Evolutionary conservation across 2,329 filamentous ascomycete species (phyloP).

Genomic region (Calonectria naviculata): DNA sequence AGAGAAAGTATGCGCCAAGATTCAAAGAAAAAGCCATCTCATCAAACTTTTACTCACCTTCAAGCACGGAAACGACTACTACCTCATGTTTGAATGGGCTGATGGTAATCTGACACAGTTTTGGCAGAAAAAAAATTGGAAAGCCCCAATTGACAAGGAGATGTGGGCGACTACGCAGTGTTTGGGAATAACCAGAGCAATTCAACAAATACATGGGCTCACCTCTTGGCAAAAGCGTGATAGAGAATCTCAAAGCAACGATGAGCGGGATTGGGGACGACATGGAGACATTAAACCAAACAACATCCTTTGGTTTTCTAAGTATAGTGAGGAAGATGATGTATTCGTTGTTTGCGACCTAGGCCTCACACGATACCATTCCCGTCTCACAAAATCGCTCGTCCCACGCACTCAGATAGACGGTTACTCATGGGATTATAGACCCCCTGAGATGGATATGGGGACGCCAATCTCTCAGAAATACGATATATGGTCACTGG

Average conservation of each 20-base stretch:
- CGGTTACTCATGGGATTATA: not conserved
- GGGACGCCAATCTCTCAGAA: not conserved
- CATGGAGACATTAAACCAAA: conserved; percentile 3
- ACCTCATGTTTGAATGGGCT: conserved; percentile 1
- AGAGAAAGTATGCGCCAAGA: not conserved
- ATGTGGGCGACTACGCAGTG: not conserved
- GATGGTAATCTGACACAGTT: not conserved
- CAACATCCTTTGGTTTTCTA: not conserved
- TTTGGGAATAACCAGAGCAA: not conserved
- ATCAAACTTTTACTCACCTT: conserved; percentile 1
- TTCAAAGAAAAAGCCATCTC: not conserved
- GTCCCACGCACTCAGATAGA: not conserved
- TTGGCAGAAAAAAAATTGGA: not conserved
- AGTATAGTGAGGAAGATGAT: not conserved
- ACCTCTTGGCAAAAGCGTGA: not conserved
- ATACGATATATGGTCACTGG: conserved; percentile 10
- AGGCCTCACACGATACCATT: not conserved
- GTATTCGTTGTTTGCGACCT: not conserved
- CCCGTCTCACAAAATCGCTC: not conserved
- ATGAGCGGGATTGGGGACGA: not conserved
- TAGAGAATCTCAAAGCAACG: not conserved
- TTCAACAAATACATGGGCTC: not conserved
- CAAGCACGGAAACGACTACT: not conserved
- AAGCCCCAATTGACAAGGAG: not conserved
- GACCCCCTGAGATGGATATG: not conserved